Evolutionary conservation across 140 eudicot species (phyloP), one percentile per base, ranked within the genome.

Genomic region (Senecio squalidus): DNA sequence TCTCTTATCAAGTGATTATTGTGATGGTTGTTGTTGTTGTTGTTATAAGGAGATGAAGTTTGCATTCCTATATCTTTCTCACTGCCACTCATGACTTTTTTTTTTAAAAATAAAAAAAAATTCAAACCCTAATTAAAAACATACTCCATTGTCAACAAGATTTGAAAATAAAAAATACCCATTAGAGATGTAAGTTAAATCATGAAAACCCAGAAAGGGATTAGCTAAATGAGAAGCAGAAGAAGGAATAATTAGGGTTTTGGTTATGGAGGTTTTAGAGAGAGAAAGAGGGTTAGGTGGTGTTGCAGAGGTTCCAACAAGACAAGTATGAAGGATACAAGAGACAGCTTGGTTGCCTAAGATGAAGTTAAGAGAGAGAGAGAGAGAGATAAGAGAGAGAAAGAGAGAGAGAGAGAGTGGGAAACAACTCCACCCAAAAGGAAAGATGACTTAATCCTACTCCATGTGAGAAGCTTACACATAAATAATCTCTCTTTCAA

Each of bases 271-370:
- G 77, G 34, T 59, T 54, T 47, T 36, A 49, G 68, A 27, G 66
- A 53, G 50, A 23, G 67, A 21, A 27, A 14, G 64, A 22, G 46
- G 68, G 17, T 62, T 16, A 44, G 18, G 39, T 9, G 58, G 67
- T 49, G 76, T 66, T 65, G 79, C 81, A 60, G 62, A 64, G 73
- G 76, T 56, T 72, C 84, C 81, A 76, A 64, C 77, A 72, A 56
- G 77, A 72, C 72, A 72, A 64, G 72, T 72, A 72, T 72, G 77
- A 72, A 64, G 77, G 77, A 11, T 64, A 84, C 88, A 84, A 84
- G 94, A 72, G 94, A 84, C 94, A 80, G 85, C 73, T 74, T 80
- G 94, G 94, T 84, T 84, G 88, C 94, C 81, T 80, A 77, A 48
- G 75, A 64, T 59, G 93, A 74, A 60, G 84, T 80, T 76, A 74